Evolutionary conservation across 108 stramenopile genomes (phyloP), one percentile per base, ranked within the genome.

Genomic region (Cyclotella choctawhatcheeana): DNA sequence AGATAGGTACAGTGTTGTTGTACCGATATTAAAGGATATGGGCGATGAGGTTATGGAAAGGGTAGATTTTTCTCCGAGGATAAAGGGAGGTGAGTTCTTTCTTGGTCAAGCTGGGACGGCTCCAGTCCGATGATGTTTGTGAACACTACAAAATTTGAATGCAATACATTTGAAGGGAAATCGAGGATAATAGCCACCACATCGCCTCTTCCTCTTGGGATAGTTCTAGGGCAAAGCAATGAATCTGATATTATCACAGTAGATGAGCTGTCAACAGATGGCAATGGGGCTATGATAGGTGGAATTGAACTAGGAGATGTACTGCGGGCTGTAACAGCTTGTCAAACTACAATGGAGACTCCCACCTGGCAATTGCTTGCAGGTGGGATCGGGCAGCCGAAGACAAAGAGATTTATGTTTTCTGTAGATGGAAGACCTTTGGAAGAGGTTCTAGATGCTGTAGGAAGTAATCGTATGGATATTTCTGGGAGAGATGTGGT

Each of bases 361-460:
- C 89, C 92, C 3, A 91, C 86, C 0, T 93, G 92, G 92, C 92
- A 93, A 60, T 43, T 88, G 25, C 56, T 93, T 48, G 89, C 86
- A 10, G 92, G 92, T 31, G 92, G 92, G 10, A 91, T 89, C 32
- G 92, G 92, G 5, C 73, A 67, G 45, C 92, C 92, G 0, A 89
- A 91, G 53, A 93, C 88, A 13, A 81, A 76, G 24, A 65, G 92
- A 31, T 86, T 88, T 64, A 89, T 93, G 84, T 89, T 85, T 63
- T 43, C 54, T n/a, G 79, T 73, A 2, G 92, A 90, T 64, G 68
- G 71, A 10, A 64, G 81, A 33, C 82, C 89, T 3, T 85, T 93
- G 37, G 92, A 93, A 55, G 74, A 89, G 48, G 88, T 89, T 12
- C 63, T 93, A 83, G 74, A 91, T 52, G 88, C 89, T 0, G 52